Evolutionary conservation across 306 rosid genomes (phyloP).

Genomic region (Ziziphus jujuba): DNA sequence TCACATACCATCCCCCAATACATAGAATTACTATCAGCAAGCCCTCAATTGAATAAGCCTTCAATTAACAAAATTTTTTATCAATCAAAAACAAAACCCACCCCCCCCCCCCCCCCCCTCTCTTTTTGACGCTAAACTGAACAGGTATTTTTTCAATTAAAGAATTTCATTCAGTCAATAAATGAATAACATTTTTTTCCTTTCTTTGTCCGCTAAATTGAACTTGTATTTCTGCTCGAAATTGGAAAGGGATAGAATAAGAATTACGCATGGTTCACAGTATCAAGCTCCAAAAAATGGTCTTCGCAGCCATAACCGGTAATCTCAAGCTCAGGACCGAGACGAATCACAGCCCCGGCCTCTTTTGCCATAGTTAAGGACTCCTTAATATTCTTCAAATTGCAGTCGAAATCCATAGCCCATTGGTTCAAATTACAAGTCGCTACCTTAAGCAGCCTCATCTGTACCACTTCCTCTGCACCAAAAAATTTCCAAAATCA

Average conservation of each 20-base stretch:
- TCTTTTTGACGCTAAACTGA: too few relatives aligned
- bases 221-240: neutral
- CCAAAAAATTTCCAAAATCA: neutral
- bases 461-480: conserved; percentile 14
- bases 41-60: neutral
- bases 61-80: too few relatives aligned
- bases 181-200: too few relatives aligned
- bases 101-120: too few relatives aligned
- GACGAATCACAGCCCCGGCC: conserved; percentile 77
- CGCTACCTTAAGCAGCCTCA: conserved; percentile 91
- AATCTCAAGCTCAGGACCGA: conserved; percentile 95
- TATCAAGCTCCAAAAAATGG: conserved; percentile 94
- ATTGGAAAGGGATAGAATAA: neutral
- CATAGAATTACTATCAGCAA: neutral
- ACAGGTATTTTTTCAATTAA: too few relatives aligned
- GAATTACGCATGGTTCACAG: conserved; percentile 69
- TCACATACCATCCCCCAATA: conserved; percentile 5
- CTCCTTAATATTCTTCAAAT: conserved; percentile 62
- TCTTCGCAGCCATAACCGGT: conserved; percentile 97
- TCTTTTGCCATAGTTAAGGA: conserved; percentile 63
- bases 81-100: too few relatives aligned
- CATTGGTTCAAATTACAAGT: conserved; percentile 95
- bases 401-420: conserved; percentile 95
- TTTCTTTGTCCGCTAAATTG: too few relatives aligned
- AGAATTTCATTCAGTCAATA: too few relatives aligned